Evolutionary conservation across 257 asterid genomes (phyloP), one percentile per base, ranked within the genome.

Genomic region (Salvia splendens): DNA sequence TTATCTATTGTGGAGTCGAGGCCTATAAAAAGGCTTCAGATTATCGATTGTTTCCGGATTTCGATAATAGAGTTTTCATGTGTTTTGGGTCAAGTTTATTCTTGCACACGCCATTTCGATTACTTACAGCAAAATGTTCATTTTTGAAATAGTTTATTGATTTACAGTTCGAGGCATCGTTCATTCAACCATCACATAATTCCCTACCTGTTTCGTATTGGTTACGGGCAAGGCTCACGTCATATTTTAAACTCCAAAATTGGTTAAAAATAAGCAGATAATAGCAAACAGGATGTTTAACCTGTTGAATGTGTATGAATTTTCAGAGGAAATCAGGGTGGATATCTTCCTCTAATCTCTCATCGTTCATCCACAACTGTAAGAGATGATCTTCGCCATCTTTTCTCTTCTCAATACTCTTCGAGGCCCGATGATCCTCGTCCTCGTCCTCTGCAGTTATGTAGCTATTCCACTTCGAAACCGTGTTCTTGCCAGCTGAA

Each of bases 391-490:
- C 38, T 3, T 33, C 38, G 2, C 30, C 51, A 5, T 12, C 41
- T 17, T 52, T 74, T 74, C 52, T 60, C 17, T 73, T 55, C 76
- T 75, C 78, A 67, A 70, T 76, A 47, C 28, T 61, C 69, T n/a
- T 75, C 70, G 67, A 53, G n/a, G 54, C 30, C 7, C 1, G 8
- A 15, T 15, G 3, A 32, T n/a, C 33, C 33, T 12, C 28, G 35
- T 50, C 55, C 0, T 2, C 30, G 14, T 82, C 88, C 54, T 83
- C 85, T 65, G 79, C 84, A 10, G 85, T 74, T 8, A 88, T 67
- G 79, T 79, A 93, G 61, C 83, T 79, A 61, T 81, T 84, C 96
- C 96, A 90, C 83, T 90, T 93, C 17, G 92, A 83, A 40, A 70
- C 57, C 12, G 62, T 65, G 45, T 69, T 73, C 61, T 81, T 80